A percentile compares a stretch with the other conserved stretches of the same genome.
Conservation (phyloP, 1,284 basidiomycete genomes). For the Leccinum griseonigrum region DNA sequence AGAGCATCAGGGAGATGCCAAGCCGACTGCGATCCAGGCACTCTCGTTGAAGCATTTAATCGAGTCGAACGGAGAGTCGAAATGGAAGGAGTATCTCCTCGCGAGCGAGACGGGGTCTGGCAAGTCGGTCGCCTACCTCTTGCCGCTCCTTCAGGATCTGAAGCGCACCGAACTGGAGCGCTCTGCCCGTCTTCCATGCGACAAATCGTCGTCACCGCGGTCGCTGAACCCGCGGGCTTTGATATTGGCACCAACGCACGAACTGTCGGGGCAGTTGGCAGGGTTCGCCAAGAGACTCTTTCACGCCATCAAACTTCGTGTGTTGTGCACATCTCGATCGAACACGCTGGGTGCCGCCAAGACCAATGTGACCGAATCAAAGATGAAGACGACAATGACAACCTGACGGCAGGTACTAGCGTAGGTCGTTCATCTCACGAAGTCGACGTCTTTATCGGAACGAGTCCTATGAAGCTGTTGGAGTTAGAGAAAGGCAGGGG, state of each 20-base stretch:
- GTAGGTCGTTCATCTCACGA: conserved; percentile 30
- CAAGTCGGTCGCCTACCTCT: conserved; percentile 84
- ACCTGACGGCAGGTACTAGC: conserved; percentile 14
- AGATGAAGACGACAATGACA: conserved; percentile 43
- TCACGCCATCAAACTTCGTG: conserved; percentile 73
- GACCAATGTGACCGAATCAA: conserved; percentile 43
- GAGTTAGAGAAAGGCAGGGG: conserved; percentile 64
- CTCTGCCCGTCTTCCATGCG: background rate
- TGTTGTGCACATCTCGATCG: conserved; percentile 65
- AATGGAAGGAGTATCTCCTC: conserved; percentile 62
- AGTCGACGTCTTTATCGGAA: conserved; percentile 76
- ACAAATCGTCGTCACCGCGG: conserved; percentile 12
- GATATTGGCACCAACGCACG: conserved; percentile 84
- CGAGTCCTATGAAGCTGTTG: conserved; percentile 72
- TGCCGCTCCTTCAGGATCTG: conserved; percentile 77
- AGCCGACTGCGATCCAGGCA: conserved; percentile 74
- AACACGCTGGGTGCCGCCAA: conserved; percentile 44
- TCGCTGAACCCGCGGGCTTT: conserved; percentile 68
- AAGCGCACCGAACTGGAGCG: conserved; percentile 54
- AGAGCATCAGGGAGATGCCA: conserved; percentile 48
- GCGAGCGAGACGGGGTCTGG: conserved; percentile 85
- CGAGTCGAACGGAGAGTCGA: conserved; percentile 22
- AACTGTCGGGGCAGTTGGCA: conserved; percentile 78
- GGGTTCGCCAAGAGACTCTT: conserved; percentile 70
- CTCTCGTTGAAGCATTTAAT: conserved; percentile 65